Evolutionary conservation across 1,284 basidiomycete genomes (phyloP), one percentile per base, ranked within the genome.

Genomic region (Boletus albobrunnescens): DNA sequence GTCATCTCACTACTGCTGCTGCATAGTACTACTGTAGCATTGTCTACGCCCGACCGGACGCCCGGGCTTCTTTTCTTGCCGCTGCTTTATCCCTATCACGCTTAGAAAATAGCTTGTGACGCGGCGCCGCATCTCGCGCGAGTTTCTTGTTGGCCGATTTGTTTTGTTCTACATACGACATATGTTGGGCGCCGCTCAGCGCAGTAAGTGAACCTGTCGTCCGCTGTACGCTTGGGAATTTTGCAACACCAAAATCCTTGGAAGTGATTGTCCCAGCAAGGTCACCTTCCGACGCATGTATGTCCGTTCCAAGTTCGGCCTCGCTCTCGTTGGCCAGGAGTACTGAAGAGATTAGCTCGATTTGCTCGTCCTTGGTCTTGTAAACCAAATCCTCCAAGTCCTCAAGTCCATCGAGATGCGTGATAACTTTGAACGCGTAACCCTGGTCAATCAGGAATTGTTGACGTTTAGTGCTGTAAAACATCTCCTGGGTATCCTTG

Each of bases 401-500:
- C 51, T 96, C 85, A 40, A 97, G 77, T 2, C 96, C 96, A 54
- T 96, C 92, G 19, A 99, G 81, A 59, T 96, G 91, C 8, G 96
- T 99, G 69, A 99, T 99, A 47, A 99, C 95, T 68, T 98, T 97
- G 81, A 99, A 99, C 2, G 94, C 91, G 70, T 99, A 99, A 1
- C 94, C 94, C 71, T 97, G 89, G 69, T 99, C 96, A 61, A 99
- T 96, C 56, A 99, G 74, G 74, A 99, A 99, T 61, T 98, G 94
- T 67, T 99, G 96, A 17, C 96, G 84, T 71, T 99, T 99, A 12
- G 96, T 97, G 63, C 92, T 95, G 76, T 98, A 99, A 71, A 87
- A 99, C 93, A 99, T 99, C 71, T 99, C 96, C 62, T 96, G 91
- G 0, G 96, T 99, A 71, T 99, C 95, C 68, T 96, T 97, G 31